Percentiles rank a stretch among this genome's conserved stretches.
phyloP scores from a whole-genome alignment of 345 rosid species.

The Eucalyptus curtisii region DNA sequence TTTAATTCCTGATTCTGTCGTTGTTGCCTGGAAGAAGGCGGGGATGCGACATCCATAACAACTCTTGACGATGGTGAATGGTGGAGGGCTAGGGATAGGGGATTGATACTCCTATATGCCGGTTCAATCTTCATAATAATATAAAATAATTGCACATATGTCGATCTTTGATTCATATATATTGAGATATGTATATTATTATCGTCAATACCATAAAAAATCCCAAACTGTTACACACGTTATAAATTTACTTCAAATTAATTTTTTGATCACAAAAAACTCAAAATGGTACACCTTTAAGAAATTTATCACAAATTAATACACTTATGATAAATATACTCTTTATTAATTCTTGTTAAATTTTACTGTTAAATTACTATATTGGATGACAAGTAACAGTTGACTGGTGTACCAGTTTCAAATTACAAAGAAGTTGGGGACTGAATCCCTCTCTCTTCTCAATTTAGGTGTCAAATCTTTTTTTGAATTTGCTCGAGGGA shows the following conservation, averaged over 20 bases:
- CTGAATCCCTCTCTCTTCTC: too few species aligned
- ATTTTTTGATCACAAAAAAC: too few species aligned
- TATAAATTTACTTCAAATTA: too few species aligned
- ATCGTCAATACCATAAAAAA: too few species aligned
- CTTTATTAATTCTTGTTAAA: fast-evolving
- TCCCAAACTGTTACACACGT: fast-evolving
- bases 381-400: fast-evolving
- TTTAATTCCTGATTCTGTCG: not conserved
- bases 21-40: not conserved
- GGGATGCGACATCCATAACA: not conserved
- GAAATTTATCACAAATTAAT: too few species aligned
- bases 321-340: too few species aligned
- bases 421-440: too few species aligned
- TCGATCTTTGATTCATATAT: too few species aligned
- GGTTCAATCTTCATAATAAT: not conserved
- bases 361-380: fast-evolving
- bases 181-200: not conserved
- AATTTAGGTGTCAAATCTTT: too few species aligned
- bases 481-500: too few species aligned
- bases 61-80: not conserved
- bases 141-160: too few species aligned
- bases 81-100: not conserved
- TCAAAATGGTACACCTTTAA: too few species aligned
- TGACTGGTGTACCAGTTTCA: fast-evolving
- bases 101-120: not conserved